Evolutionary conservation across 192 early-diverging fungal genomes (phyloP), one percentile per base, ranked within the genome.

Genomic region (Dissophora ornata): DNA sequence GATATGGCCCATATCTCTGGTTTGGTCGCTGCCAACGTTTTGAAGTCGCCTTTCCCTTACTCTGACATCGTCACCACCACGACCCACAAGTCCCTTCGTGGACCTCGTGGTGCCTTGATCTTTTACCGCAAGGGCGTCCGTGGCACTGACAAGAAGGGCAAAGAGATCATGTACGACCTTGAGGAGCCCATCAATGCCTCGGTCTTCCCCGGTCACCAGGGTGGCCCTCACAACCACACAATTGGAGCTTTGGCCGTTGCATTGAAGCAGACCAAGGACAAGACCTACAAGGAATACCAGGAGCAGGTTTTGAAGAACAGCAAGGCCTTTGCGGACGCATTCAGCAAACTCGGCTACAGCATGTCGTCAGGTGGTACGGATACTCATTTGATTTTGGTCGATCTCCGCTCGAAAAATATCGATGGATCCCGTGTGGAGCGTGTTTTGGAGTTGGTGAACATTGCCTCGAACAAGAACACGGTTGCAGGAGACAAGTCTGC

Each of bases 181-280:
- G 96, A 98, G 79, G 89, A 86, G 59, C 90, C 92, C 25, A 98
- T 99, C 85, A 99, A 99, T 83, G 85, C 88, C 60, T 94, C 94
- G 18, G 97, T 99, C 62, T 99, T 99, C 86, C 97, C 97, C 11
- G 96, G 96, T 38, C 96, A 97, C 82, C 97, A 99, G 84, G 97
- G 97, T 70, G 97, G 97, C 2, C 97, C 97, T 33, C 97, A 99
- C 86, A 99, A 99, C 89, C 96, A 99, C 87, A 97, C 97, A 45
- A 99, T 99, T 65, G 89, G 93, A 16, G 96, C 96, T 12, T 84
- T 99, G 56, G 90, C 96, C 12, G 96, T 99, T 36, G 96, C 97
- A 1, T 83, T 99, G 53, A 96, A 97, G 80, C 93, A 95, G 83
- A 89, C 93, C 24, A 89, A 96, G 85, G 62, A 85, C 13, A 85